phyloP scores from a whole-genome alignment of 208 protist genomes.

The Trichomonas tenax region DNA sequence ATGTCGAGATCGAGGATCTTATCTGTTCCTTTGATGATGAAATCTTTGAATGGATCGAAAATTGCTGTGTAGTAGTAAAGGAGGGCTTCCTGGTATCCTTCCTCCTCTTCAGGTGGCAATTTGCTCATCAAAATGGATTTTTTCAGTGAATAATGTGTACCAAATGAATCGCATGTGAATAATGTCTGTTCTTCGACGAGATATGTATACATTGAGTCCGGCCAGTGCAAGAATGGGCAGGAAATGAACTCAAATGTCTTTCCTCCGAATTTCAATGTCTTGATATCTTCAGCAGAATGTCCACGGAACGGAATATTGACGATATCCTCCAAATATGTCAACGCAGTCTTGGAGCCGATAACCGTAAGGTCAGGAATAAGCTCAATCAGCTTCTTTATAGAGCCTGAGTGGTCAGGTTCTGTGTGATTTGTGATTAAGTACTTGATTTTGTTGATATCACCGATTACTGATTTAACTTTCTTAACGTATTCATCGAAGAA shows the following conservation, averaged over 20 bases:
- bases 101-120: not conserved
- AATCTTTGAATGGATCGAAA: slow-evolving; percentile 1
- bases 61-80: slow-evolving; percentile 15
- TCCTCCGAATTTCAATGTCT: not conserved
- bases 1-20: not conserved
- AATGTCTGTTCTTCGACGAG: not conserved
- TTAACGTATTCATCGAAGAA: not conserved
- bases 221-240: slow-evolving; percentile 8
- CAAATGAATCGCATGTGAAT: slow-evolving; percentile 15
- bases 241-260: slow-evolving; percentile 11
- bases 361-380: not conserved
- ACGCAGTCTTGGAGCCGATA: not conserved
- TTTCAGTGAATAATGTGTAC: not conserved
- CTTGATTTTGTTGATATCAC: not conserved
- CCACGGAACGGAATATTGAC: not conserved
- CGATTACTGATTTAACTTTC: not conserved
- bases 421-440: slow-evolving; percentile 7
- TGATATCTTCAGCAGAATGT: not conserved
- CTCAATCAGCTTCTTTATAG: not conserved
- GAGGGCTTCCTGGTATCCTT: not conserved
- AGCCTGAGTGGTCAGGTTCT: not conserved
- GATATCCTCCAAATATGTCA: not conserved
- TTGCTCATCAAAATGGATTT: not conserved
- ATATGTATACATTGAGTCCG: slow-evolving; percentile 14
- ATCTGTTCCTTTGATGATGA: not conserved